Percentiles rank a stretch among this genome's conserved stretches.
Conservation (phyloP, 176 grass and related monocot species). For the Juncus inflexus region DNA sequence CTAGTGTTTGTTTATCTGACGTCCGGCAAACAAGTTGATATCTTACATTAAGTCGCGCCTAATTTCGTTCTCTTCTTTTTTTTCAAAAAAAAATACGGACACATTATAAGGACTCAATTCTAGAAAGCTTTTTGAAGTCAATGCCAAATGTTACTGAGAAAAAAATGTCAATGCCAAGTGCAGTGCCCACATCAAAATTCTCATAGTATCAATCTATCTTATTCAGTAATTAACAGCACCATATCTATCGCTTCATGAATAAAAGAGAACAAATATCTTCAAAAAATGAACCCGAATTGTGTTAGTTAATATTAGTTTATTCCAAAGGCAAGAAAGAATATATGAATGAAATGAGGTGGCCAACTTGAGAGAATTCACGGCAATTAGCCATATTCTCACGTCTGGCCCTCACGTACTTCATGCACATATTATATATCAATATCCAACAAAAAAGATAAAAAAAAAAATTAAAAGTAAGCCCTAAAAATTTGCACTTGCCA, state of each 20-base stretch:
- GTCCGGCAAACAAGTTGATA: neutral
- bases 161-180: no score
- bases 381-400: conserved; percentile 20
- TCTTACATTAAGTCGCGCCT: neutral
- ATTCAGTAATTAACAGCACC: neutral
- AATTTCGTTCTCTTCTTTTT: neutral
- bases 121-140: conserved; percentile 17
- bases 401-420: conserved; percentile 21
- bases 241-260: conserved; percentile 13
- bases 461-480: conserved; percentile 20
- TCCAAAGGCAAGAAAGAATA: conserved; percentile 10
- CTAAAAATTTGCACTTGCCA: conserved; percentile 23
- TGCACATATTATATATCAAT: conserved; percentile 8
- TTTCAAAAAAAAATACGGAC: neutral
- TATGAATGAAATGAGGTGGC: conserved; percentile 14
- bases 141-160: neutral
- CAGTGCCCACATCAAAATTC: neutral
- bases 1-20: neutral
- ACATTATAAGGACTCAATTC: neutral
- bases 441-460: no score
- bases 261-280: neutral
- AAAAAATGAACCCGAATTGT: conserved; percentile 12
- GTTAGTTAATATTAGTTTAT: conserved; percentile 8
- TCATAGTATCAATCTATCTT: conserved; percentile 2
- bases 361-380: conserved; percentile 17